Evolutionary conservation across 163 green algal genomes (phyloP).

Genomic region (Scenedesmus sp.): DNA sequence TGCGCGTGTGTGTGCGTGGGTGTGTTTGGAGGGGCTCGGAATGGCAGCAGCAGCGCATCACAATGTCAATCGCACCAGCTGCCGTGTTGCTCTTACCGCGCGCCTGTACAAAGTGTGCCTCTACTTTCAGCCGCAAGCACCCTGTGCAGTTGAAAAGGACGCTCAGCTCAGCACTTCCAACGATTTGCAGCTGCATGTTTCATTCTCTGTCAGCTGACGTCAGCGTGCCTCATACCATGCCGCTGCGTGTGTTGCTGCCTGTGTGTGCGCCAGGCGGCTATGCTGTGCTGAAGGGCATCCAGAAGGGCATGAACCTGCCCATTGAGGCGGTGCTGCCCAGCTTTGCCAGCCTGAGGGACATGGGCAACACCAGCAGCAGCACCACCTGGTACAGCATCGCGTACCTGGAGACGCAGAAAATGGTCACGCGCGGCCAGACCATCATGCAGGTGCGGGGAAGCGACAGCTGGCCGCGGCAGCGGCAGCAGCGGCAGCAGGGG

Average conservation of each 20-base stretch:
- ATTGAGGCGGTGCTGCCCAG: slow-evolving; percentile 61
- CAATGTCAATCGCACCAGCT: background rate
- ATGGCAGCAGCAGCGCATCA: background rate
- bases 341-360: slow-evolving; percentile 68
- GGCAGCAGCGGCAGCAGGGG: background rate
- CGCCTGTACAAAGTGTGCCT: too few species aligned
- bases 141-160: too few species aligned
- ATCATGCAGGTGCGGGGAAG: slow-evolving; percentile 52
- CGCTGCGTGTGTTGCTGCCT: background rate
- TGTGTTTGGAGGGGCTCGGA: too few species aligned
- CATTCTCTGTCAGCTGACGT: background rate
- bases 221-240: background rate
- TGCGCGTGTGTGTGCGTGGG: background rate
- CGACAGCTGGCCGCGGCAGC: background rate
- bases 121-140: too few species aligned
- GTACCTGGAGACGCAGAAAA: slow-evolving; percentile 47
- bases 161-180: background rate
- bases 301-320: slow-evolving; percentile 66
- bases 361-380: slow-evolving; percentile 71
- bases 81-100: too few species aligned
- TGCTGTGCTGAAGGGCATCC: slow-evolving; percentile 74
- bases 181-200: background rate
- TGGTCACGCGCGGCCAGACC: slow-evolving; percentile 45
- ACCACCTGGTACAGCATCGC: slow-evolving; percentile 60
- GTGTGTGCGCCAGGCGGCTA: slow-evolving; percentile 55